A percentile compares a stretch with the other conserved stretches of the same genome.
Conservation (phyloP, 176 grass and related monocot genomes). For the Cenchrus americanus region DNA sequence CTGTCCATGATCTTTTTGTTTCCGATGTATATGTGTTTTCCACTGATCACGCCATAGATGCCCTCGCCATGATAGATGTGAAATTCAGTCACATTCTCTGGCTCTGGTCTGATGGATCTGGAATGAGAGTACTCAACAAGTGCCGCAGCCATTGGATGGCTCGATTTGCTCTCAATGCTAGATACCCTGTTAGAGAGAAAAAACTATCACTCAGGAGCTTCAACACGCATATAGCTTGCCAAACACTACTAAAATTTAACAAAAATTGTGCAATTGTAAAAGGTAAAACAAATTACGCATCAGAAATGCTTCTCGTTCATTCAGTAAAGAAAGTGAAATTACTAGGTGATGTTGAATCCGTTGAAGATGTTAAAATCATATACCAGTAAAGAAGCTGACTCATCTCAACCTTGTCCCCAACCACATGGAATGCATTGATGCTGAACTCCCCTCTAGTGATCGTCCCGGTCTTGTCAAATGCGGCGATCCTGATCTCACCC, state of each 20-base stretch:
- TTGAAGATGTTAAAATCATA: neutral
- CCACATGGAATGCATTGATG: constrained; percentile 41
- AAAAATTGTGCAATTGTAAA: neutral
- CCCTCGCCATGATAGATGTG: constrained; percentile 67
- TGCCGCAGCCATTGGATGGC: constrained; percentile 83
- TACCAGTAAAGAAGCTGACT: constrained; percentile 70
- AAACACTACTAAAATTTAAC: neutral
- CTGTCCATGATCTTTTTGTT: constrained; percentile 59
- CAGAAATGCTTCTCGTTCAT: neutral
- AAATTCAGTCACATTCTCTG: constrained; percentile 55
- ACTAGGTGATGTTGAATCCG: neutral
- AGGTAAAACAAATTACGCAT: neutral
- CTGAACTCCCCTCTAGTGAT: constrained; percentile 77
- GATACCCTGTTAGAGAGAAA: constrained; percentile 56
- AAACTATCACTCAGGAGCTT: neutral
- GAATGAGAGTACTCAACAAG: constrained; percentile 63
- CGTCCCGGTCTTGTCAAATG: constrained; percentile 84
- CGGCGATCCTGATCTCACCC: constrained; percentile 43
- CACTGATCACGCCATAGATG: constrained; percentile 59
- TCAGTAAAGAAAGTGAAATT: neutral
- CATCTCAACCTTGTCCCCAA: constrained; percentile 36
- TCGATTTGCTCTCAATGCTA: constrained; percentile 84
- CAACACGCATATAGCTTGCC: neutral
- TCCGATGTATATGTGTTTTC: constrained; percentile 60
- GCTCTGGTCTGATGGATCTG: constrained; percentile 47